These are phyloP conservation scores for Globisporangium irregulare DNA, from an alignment of 352 stramenopile genomes.

Conservation along the genomic window DNA sequence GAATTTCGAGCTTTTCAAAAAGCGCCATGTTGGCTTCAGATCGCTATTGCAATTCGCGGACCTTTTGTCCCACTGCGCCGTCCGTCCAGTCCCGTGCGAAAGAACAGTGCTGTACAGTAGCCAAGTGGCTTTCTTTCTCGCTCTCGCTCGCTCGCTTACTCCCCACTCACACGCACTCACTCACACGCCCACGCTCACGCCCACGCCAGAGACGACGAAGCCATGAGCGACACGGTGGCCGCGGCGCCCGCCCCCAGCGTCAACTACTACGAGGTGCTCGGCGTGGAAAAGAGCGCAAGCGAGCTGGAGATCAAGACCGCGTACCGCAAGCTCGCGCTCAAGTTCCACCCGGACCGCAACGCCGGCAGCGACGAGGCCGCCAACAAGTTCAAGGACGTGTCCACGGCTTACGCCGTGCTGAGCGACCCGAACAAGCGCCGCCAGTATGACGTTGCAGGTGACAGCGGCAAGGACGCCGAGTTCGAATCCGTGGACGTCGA, in stretches of 20 bases:
- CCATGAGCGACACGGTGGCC: conserved; percentile 53
- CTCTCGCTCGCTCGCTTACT: not conserved
- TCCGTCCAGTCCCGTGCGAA: not conserved
- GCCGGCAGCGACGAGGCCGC: conserved; percentile 69
- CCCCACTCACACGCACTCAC: not conserved
- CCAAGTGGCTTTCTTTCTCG: not conserved
- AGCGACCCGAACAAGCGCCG: conserved; percentile 87
- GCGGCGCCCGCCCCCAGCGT: conserved; percentile 52
- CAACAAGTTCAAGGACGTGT: conserved; percentile 85
- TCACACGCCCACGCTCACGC: not conserved
- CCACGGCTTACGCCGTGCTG: conserved; percentile 82
- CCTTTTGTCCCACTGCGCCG: not conserved
- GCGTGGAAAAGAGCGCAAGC: conserved; percentile 83
- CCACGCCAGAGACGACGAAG: not conserved
- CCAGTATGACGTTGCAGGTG: conserved; percentile 78
- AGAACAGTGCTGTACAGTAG: not conserved
- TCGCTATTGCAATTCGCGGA: not conserved
- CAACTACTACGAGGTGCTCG: conserved; percentile 88
- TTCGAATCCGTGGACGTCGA: conserved; percentile 85
- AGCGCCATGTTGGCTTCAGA: not conserved
- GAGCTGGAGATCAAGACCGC: conserved; percentile 89
- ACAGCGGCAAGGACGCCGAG: conserved; percentile 69
- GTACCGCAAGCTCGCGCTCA: conserved; percentile 88
- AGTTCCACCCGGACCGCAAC: conserved; percentile 89
- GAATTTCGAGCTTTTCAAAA: not conserved